Evolutionary conservation across 139 green algal species (phyloP), one percentile per base, ranked within the genome.

Genomic region (Dunaliella primolecta): DNA sequence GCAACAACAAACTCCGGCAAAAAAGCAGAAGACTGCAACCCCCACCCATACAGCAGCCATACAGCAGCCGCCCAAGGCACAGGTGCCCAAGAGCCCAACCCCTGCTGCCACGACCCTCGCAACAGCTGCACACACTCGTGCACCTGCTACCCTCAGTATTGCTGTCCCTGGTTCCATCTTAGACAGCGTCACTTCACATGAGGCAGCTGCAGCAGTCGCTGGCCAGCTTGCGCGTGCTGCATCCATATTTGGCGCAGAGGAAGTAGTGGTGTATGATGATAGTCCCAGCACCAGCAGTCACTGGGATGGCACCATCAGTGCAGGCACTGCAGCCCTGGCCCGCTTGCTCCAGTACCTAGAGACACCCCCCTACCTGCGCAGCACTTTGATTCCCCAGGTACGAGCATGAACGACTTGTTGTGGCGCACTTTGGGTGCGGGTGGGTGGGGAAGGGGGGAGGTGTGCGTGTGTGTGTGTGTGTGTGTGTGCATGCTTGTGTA

Each of bases 291-390:
- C 25, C n/a, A 36, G 46, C 46, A 64, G 46, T 15, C 46, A 64
- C 46, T 64, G 33, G 0, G 57, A 75, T 25, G 31, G 70, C 0
- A 84, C 37, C 31, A 55, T 87, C 34, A 86, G 33, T 1, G 56
- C 80, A 0, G 93, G 89, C 0, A 91, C 94, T 0, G 93, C 94
- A 1, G 92, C 97, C 72, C 85, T 96, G 75, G 94, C 93, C 2
- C 90, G 95, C 3, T 80, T 98, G 21, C 86, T 96, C 81, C 95
- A 98, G 88, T 97, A 93, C 82, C 89, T 96, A 86, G 95, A 98
- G 89, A 98, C 95, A 1, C 95, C 95, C 2, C 75, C 75, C 21
- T 80, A 37, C 75, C 21, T 36, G 30, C 30, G 75, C 11, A 25
- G 32, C 35, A 34, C 1, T 3, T 36, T 82, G 35, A 70, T 70